Base-by-base conservation (phyloP, 805 yeast species). In the Starmerella lactis-condensi region DNA sequence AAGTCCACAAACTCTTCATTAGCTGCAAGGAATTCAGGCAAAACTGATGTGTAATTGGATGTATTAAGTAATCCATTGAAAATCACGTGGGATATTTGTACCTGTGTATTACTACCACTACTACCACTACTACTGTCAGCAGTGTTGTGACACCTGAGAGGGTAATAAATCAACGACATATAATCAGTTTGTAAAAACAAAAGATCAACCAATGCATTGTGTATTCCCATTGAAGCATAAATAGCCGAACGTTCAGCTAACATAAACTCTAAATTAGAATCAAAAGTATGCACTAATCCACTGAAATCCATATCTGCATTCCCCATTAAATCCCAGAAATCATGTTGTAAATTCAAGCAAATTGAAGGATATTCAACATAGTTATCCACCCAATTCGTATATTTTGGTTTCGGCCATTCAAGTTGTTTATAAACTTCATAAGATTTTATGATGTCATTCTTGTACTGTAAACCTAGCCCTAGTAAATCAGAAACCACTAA, bases 331-430 rank as follows among this genome's bases (percentile, higher is more conserved):
- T 24, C 36, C 43, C 43, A 39, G 16, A 39, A 22, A 21, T 39
- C 43, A 5, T 5, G 19, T 21, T 39, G 42, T 3, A 39, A 23
- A 9, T 6, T 38, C 41, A 16, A 41, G 26, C 37, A 39, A 7
- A 26, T 21, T 8, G 9, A 10, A 9, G 38, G 32, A 21, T 40
- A 38, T 24, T 14, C 15, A 10, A 6, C 24, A 11, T 23, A 4
- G 14, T 16, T 6, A 15, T 20, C 11, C 14, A 33, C 15, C 41
- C 40, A 40, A 2, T 31, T 27, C 13, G 12, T 26, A 19, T 34
- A 57, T 6, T 46, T 34, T 8, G 52, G 45, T 27, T 57, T 57
- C 5, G 61, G 61, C 32, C 53, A 44, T 5, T 20, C 26, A 10
- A 47, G 41, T 13, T 37, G 37, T 9, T 43, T 32, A 32, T 49